These are phyloP conservation scores for Saitozyma sp. DNA, from an alignment of 768 basidiomycete species.

Conservation along the genomic window DNA sequence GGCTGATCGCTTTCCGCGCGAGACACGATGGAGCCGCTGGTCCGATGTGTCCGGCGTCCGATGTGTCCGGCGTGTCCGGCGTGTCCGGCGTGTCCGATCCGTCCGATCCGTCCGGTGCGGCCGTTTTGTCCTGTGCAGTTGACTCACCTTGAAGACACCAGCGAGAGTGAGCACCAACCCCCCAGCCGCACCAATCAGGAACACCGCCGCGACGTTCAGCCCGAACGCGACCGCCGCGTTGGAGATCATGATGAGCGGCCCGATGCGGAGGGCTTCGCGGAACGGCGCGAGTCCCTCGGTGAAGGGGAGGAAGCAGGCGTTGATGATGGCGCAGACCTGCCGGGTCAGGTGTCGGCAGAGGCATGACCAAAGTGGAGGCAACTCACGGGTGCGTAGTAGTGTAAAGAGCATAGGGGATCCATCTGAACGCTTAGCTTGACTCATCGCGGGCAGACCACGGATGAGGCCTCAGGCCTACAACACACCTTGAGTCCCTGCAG, in stretches of 20 bases:
- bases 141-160: conserved; percentile 78
- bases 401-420: conserved; percentile 91
- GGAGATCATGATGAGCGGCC: conserved; percentile 69
- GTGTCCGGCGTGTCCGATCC: too few relatives aligned
- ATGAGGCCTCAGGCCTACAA: neutral
- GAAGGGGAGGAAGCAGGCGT: conserved; percentile 80
- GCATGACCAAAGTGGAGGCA: neutral
- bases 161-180: conserved; percentile 89
- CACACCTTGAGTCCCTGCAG: conserved; percentile 77
- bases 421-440: conserved; percentile 56
- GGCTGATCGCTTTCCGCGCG: neutral
- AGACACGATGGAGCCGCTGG: too few relatives aligned
- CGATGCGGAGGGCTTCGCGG: conserved; percentile 64
- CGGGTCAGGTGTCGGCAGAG: conserved; percentile 2
- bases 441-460: neutral
- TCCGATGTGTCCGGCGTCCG: too few relatives aligned
- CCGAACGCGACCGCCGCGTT: conserved; percentile 86
- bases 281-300: conserved; percentile 90
- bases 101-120: too few relatives aligned
- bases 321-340: conserved; percentile 78
- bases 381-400: conserved; percentile 84
- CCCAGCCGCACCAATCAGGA: conserved; percentile 64
- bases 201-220: conserved; percentile 90
- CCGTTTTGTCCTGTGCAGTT: neutral
- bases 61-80: too few relatives aligned